phyloP scores from a whole-genome alignment of 2,329 filamentous ascomycete genomes.

The Rhynchosporium graminicola region DNA sequence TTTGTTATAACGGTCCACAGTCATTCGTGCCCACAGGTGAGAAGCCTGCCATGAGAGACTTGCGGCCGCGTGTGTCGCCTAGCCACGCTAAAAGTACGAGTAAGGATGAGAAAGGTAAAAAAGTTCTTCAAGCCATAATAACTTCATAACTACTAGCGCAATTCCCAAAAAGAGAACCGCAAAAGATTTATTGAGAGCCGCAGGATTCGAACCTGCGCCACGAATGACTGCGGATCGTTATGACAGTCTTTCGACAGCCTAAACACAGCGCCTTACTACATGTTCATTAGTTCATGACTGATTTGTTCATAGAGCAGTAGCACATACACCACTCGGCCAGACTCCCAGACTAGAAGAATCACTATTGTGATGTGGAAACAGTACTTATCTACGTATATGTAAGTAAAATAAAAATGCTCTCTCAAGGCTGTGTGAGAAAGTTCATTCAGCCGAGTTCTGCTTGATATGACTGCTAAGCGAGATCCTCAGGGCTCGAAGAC shows the following conservation, averaged over 20 bases:
- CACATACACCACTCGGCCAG: neutral
- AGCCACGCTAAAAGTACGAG: too few relatives aligned
- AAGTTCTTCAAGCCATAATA: neutral
- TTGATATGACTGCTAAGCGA: too few relatives aligned
- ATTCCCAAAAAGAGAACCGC: neutral
- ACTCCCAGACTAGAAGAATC: neutral
- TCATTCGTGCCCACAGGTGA: constrained; percentile 24
- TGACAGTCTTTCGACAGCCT: constrained; percentile 41
- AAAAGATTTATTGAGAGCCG: constrained; percentile 5
- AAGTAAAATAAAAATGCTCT: neutral
- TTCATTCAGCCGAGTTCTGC: too few relatives aligned
- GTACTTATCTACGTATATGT: neutral
- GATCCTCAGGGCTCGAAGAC: too few relatives aligned
- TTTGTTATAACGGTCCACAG: constrained; percentile 37
- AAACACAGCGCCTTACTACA: constrained; percentile 40
- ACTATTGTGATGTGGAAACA: neutral
- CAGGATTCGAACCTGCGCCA: constrained; percentile 18
- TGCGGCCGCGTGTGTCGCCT: too few relatives aligned
- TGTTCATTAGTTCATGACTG: neutral
- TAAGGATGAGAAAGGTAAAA: too few relatives aligned
- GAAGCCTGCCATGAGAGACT: neutral
- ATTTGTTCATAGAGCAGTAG: too few relatives aligned
- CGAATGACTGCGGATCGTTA: constrained; percentile 39
- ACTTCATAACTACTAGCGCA: neutral
- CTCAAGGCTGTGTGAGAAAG: too few relatives aligned